Base-by-base conservation (phyloP, 352 stramenopile species). In the Globisporangium paroecandrum region DNA sequence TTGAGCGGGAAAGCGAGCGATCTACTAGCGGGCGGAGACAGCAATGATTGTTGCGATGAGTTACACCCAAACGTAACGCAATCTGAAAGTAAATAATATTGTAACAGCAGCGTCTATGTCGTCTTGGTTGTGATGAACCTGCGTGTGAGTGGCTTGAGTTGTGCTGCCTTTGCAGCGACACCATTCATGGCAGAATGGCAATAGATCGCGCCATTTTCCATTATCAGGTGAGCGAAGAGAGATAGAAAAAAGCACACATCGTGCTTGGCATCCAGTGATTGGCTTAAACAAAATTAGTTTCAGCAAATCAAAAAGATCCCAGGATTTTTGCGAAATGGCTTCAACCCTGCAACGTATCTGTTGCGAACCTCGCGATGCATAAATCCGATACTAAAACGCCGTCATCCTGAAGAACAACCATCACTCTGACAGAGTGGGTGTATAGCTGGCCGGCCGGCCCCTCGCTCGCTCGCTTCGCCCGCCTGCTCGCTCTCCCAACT, bases 401-500 rank as follows among this genome's bases (percentile, higher is more conserved):
- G 10, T 59, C 20, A 41, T 25, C 25, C 29, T 32, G 29, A 38
- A 43, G 24, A 47, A 9, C 20, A 7, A 61, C 29, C 18, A 29
- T 61, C 55, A 61, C 55, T 61, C 55, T 46, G 55, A 1, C 54
- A 25, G 54, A 59, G 54, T 59, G 54, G 15, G 9, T 43, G 55
- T 43, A 12, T 6, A 51, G 43, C 43, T 10, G 43, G 4, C 18
- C 43, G 18, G n/a, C 18, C 43, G 4, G 43, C 43, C 43, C 43
- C 43, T 51, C 43, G 18, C 27, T 51, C 43, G 18, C 27, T 32
- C 8, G 15, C 27, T 18, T 18, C 55, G 27, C 38, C 29, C 60
- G 46, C 43, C 1, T 29, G 7, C 38, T 63, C 53, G 53, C 25
- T 34, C 53, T 38, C 53, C 25, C 13, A 20, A n/a, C 25, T 25